Evolutionary conservation across 257 asterid genomes (phyloP), one percentile per base, ranked within the genome.

Genomic region (Echium plantagineum): DNA sequence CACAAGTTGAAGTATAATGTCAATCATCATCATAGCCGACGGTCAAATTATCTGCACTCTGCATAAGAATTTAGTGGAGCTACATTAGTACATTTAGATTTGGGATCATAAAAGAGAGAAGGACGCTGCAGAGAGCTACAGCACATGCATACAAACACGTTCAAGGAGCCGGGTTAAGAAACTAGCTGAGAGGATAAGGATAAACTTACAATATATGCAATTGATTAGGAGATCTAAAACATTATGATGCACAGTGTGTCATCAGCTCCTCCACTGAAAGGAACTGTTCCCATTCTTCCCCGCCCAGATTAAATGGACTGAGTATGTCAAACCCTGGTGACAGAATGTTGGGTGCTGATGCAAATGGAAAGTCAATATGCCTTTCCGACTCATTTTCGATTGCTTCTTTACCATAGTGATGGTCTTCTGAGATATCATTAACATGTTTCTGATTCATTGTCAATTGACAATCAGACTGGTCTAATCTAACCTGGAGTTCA

Each of bases 161-260:
- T 24, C 2, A 24, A 31, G 9, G 38, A 38, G 48, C 48, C 13
- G 15, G 9, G 51, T 18, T 59, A 10, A 54, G 24, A 51, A 15
- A 56, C 31, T 26, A 53, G 21, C 63, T 3, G 21, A 49, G 49
- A 42, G 47, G 17, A 15, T 9, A 42, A 52, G 26, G 26, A 24
- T 24, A 24, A 24, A 52, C 26, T 38, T 56, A 2, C 58, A 48
- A 17, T 28, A 57, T 5, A 21, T 21, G 38, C 38, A 64, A 15
- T 52, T 55, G 48, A 58, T 6, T 49, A 31, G 46, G 6, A 19
- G 9, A 16, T 26, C 46, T n/a, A 12, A 48, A 5, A 54, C 59
- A 57, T 67, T 73, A 82, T 54, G 89, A 74, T 38, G 84, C 84
- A 38, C 75, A 75, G 71, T 80, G 78, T 51, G 71, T 58, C 74